Evolutionary conservation across 768 basidiomycete species (phyloP), one percentile per base, ranked within the genome.

Genomic region (Dioszegia hungarica): DNA sequence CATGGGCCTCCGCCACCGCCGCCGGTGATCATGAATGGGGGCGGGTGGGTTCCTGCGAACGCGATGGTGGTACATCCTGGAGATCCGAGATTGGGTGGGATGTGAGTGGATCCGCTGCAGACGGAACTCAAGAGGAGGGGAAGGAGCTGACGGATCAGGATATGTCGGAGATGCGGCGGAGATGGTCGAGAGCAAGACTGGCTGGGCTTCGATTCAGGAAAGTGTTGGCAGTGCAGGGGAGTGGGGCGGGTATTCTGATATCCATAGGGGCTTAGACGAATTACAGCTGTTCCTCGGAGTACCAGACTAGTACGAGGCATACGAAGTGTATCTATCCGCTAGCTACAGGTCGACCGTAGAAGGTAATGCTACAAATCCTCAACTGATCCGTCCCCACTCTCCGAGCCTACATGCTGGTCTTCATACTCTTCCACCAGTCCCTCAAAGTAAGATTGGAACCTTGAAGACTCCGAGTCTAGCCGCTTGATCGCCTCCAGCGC

Each of bases 71-170:
- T 72, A 2, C 38, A 52, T 20, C 65, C 70, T 33, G 70, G 70
- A 20, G 67, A 72, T 67, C 70, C 70, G 10, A 50, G 67, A 40
- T 61, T 72, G n/a, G 70, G 70, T 8, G 70, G n/a, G n/a, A n/a
- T n/a, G n/a, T n/a, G n/a, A n/a, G n/a, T n/a, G n/a, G n/a, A n/a
- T n/a, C n/a, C n/a, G n/a, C n/a, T n/a, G n/a, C n/a, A n/a, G 70
- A 40, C 44, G 49, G 68, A 67, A 52, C 27, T 10, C 20, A 12
- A 39, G n/a, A 27, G 36, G 50, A 27, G 20, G n/a, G 8, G 31
- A 5, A 10, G 5, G 49, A 37, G 39, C 44, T 52, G 22, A 33
- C 20, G 8, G n/a, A 31, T 34, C 29, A 69, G 67, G 36, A 29
- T 56, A 14, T 72, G 70, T 46, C 52, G 47, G 31, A 44, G 61